Percentiles rank a stretch among this genome's conserved stretches.
Evolutionary conservation across 2,329 filamentous ascomycete species (phyloP).

Genomic region (Colletotrichum liriopes): DNA sequence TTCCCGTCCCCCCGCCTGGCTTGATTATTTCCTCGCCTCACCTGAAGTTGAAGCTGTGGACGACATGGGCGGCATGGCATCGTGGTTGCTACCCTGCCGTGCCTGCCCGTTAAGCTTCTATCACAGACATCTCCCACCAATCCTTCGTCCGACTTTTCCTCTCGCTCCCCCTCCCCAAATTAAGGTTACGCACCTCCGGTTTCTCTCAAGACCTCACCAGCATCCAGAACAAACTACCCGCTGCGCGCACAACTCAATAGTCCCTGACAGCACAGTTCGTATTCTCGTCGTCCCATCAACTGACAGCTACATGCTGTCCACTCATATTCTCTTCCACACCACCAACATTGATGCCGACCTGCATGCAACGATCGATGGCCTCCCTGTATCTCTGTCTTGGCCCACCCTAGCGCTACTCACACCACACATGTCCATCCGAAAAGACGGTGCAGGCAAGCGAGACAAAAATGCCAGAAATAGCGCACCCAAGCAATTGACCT

Average conservation of each 20-base stretch:
- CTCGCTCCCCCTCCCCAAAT: background rate
- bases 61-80: background rate
- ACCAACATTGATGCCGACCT: constrained; percentile 8
- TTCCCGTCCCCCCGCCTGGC: background rate
- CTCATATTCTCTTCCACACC: constrained; percentile 18
- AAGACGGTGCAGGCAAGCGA: constrained; percentile 14
- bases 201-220: background rate
- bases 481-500: background rate
- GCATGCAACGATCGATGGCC: constrained; percentile 16
- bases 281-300: constrained; percentile 33
- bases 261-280: constrained; percentile 28
- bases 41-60: constrained; percentile 40
- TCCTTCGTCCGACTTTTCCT: constrained; percentile 16
- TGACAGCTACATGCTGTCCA: constrained; percentile 38
- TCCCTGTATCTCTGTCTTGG: constrained; percentile 13
- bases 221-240: background rate
- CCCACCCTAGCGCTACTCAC: background rate
- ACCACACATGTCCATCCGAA: constrained; percentile 17
- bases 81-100: background rate
- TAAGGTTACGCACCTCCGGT: background rate
- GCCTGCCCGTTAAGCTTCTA: constrained; percentile 14
- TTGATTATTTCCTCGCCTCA: constrained; percentile 20
- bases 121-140: constrained; percentile 8
- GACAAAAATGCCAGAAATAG: constrained; percentile 26
- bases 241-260: constrained; percentile 17